Evolutionary conservation across 441 rosid genomes (phyloP).

Genomic region (Flueggea neowawraea): DNA sequence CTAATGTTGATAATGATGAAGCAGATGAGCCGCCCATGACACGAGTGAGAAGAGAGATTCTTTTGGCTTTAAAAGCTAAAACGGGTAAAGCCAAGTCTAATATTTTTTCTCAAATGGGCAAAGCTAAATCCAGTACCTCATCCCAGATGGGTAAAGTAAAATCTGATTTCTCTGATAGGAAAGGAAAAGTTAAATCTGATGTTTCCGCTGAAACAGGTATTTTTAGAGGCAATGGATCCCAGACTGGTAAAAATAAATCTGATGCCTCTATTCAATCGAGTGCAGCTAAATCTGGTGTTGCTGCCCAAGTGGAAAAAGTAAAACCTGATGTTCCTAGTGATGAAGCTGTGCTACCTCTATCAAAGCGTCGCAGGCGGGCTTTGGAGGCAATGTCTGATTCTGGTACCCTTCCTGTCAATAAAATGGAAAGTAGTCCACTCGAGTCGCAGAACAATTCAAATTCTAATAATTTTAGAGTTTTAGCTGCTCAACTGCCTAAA

Average conservation of each 20-base stretch:
- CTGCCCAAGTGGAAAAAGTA: constrained; percentile 13
- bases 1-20: constrained; percentile 31
- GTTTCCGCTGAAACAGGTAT: constrained; percentile 10
- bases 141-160: constrained; percentile 17
- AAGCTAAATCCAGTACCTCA: constrained; percentile 25
- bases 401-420: constrained; percentile 36
- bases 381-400: constrained; percentile 59
- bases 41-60: constrained; percentile 30
- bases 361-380: constrained; percentile 57
- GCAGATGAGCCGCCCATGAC: constrained; percentile 27
- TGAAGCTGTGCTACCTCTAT: constrained; percentile 59
- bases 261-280: constrained; percentile 19
- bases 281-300: constrained; percentile 11
- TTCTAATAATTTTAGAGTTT: constrained; percentile 30
- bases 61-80: constrained; percentile 47
- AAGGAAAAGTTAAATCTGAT: constrained; percentile 16
- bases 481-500: constrained; percentile 42
- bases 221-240: constrained; percentile 21
- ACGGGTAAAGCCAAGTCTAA: constrained; percentile 16
- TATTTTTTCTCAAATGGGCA: constrained; percentile 11
- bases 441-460: constrained; percentile 34
- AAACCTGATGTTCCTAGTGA: constrained; percentile 45
- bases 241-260: constrained; percentile 27
- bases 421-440: constrained; percentile 35
- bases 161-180: constrained; percentile 18